Evolutionary conservation across 2,329 filamentous ascomycete genomes (phyloP).

Genomic region (Calonectria henricotiae): DNA sequence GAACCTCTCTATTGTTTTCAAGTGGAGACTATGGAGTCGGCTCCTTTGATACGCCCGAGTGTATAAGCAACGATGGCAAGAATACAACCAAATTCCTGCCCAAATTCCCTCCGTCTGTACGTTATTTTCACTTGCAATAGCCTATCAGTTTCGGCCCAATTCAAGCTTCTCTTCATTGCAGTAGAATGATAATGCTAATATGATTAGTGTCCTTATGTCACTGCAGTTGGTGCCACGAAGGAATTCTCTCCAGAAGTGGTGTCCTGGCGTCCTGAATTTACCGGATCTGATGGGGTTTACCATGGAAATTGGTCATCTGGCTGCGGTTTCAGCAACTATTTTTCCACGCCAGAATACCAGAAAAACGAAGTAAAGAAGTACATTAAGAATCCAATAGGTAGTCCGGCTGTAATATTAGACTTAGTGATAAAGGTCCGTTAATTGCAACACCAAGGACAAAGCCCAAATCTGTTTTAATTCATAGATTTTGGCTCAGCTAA

Average conservation of each 20-base stretch:
- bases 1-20: background rate
- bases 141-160: background rate
- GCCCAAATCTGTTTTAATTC: no score
- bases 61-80: constrained; percentile 17
- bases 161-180: background rate
- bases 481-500: no score
- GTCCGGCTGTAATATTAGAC: no score
- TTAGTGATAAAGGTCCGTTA: no score
- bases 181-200: background rate
- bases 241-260: constrained; percentile 5
- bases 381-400: background rate
- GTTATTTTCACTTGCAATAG: background rate
- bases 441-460: no score
- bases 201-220: constrained; percentile 5
- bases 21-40: constrained; percentile 6
- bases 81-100: constrained; percentile 11
- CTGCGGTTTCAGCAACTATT: constrained; percentile 12
- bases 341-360: background rate
- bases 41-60: constrained; percentile 4
- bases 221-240: constrained; percentile 4
- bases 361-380: background rate
- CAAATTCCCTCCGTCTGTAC: background rate
- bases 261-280: constrained; percentile 1
- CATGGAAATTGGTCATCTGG: constrained; percentile 18
- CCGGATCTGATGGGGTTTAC: background rate